Evolutionary conservation across 108 stramenopile genomes (phyloP).

Genomic region (Skeletonema tropicum): DNA sequence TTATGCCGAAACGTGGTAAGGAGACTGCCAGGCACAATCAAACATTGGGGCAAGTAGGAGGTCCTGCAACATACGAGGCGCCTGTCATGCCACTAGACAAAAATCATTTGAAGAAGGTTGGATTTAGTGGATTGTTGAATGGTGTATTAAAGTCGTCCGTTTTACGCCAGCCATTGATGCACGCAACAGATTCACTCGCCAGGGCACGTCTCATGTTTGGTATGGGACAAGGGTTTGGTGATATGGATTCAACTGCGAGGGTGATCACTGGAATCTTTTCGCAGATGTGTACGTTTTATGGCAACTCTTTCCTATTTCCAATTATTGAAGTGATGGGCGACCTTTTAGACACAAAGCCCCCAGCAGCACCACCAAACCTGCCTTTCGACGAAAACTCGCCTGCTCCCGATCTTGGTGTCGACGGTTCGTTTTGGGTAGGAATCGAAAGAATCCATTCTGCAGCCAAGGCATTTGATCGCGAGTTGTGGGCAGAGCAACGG

Average conservation of each 20-base stretch:
- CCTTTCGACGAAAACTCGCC: constrained; percentile 84
- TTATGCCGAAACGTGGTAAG: constrained; percentile 20
- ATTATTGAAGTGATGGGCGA: constrained; percentile 74
- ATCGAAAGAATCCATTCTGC: constrained; percentile 85
- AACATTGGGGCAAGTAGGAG: constrained; percentile 59
- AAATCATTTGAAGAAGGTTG: constrained; percentile 57
- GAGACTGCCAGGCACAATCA: constrained; percentile 17
- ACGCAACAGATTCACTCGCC: constrained; percentile 84
- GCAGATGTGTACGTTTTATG: constrained; percentile 88
- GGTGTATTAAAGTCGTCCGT: constrained; percentile 79
- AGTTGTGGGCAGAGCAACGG: constrained; percentile 85
- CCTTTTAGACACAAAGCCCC: constrained; percentile 64
- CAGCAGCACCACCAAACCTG: constrained; percentile 67
- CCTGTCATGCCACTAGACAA: constrained; percentile 75
- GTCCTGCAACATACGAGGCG: constrained; percentile 72
- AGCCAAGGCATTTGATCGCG: constrained; percentile 85
- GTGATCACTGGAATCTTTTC: constrained; percentile 79
- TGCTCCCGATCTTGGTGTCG: constrained; percentile 81
- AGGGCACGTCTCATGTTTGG: constrained; percentile 90
- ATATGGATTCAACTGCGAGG: constrained; percentile 72
- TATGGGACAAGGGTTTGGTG: constrained; percentile 56
- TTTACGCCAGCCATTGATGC: constrained; percentile 82
- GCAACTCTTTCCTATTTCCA: constrained; percentile 78
- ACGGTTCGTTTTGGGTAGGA: constrained; percentile 80
- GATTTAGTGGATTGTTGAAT: constrained; percentile 69